Conservation (phyloP, 352 stramenopile genomes). For the Pilasporangium apinafurcum region DNA sequence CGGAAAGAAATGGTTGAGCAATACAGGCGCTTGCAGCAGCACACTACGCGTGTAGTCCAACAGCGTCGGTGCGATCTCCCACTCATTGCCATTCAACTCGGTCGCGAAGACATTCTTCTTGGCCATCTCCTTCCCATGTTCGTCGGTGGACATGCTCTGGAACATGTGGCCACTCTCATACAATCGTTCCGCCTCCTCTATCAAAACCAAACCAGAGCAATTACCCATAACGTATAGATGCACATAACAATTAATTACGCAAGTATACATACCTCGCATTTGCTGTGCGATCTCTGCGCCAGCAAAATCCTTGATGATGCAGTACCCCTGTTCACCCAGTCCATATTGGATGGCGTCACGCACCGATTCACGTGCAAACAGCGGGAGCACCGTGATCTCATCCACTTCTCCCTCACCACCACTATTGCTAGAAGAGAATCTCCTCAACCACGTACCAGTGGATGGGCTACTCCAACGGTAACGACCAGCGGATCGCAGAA, state of each 20-base stretch:
- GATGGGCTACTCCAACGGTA: too few relatives aligned
- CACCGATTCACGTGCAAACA: constrained; percentile 26
- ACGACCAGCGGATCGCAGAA: too few relatives aligned
- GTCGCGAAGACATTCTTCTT: constrained; percentile 47
- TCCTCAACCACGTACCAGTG: too few relatives aligned
- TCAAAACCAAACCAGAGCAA: background rate
- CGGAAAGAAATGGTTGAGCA: constrained; percentile 45
- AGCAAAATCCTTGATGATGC: constrained; percentile 31
- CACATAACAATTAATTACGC: too few relatives aligned
- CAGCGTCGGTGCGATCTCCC: constrained; percentile 36
- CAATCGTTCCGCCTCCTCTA: constrained; percentile 31
- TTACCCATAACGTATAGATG: too few relatives aligned
- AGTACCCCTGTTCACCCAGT: constrained; percentile 30
- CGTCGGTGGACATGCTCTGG: constrained; percentile 40
- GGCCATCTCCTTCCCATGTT: constrained; percentile 24
- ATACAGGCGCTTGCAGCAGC: constrained; percentile 30
- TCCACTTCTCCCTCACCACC: too few relatives aligned
- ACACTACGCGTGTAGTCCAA: constrained; percentile 48
- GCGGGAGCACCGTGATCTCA: constrained; percentile 35
- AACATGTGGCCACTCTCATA: constrained; percentile 47
- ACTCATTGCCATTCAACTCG: constrained; percentile 40
- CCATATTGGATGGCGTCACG: constrained; percentile 28
- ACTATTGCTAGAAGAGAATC: too few relatives aligned
- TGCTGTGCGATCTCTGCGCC: constrained; percentile 22
- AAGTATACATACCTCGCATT: constrained; percentile 37